Evolutionary conservation across 352 stramenopile species (phyloP).

Genomic region (Pythium myriotylum): DNA sequence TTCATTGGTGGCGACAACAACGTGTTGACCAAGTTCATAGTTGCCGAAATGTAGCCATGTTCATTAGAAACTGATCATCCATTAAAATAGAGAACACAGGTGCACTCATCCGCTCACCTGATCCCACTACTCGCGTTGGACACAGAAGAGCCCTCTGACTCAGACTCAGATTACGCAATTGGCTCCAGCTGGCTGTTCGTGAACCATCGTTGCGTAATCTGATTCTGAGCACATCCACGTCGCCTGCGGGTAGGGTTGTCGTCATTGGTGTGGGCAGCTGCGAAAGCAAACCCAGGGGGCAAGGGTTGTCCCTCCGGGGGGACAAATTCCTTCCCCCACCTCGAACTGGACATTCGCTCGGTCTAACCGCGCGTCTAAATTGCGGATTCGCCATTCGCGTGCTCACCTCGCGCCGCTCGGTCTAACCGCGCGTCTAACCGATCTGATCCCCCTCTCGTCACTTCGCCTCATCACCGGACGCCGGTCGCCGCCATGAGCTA

Average conservation of each 20-base stretch:
- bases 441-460: no score
- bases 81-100: neutral
- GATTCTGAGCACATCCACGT: constrained; percentile 8
- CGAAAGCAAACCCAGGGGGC: no score
- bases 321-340: neutral
- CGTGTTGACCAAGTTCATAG: neutral
- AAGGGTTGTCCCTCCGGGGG: neutral
- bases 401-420: no score
- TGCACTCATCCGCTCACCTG: neutral
- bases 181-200: neutral
- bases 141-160: neutral
- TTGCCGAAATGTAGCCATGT: constrained; percentile 2
- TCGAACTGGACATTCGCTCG: neutral
- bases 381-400: no score
- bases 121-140: no score
- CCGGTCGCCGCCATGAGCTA: neutral
- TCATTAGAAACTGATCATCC: neutral
- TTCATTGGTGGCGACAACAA: neutral
- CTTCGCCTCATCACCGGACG: no score
- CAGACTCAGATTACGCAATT: neutral
- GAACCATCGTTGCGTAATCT: constrained; percentile 6
- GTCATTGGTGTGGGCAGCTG: constrained; percentile 8
- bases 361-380: no score
- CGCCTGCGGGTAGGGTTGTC: constrained; percentile 14
- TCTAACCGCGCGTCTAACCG: neutral